phyloP scores from a whole-genome alignment of 2,329 filamentous ascomycete genomes.

The Rhexocercosporidium sp. region DNA sequence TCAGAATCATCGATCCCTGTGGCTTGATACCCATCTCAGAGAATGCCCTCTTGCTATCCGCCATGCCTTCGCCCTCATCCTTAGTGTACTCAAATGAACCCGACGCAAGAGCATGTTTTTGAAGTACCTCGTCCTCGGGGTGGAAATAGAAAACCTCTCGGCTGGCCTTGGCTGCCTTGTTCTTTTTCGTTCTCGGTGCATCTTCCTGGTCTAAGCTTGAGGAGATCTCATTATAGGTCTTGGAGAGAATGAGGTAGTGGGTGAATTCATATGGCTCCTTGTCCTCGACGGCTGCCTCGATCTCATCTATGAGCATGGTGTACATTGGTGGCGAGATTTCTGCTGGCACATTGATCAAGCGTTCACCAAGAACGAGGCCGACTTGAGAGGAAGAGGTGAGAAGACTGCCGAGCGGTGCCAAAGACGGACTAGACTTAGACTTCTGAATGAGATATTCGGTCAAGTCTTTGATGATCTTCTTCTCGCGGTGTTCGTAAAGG shows the following conservation, averaged over 20 bases:
- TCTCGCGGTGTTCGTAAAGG: constrained; percentile 76
- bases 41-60: constrained; percentile 93
- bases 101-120: constrained; percentile 73
- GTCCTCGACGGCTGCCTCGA: constrained; percentile 85
- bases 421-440: constrained; percentile 54
- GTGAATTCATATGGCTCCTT: constrained; percentile 92
- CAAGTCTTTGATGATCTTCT: constrained; percentile 73
- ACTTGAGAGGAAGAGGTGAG: constrained; percentile 65
- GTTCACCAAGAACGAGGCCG: constrained; percentile 87
- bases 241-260: constrained; percentile 90
- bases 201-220: constrained; percentile 77
- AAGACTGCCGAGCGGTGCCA: constrained; percentile 63
- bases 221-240: constrained; percentile 88
- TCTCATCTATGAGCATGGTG: constrained; percentile 90
- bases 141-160: constrained; percentile 86
- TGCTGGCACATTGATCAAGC: constrained; percentile 94
- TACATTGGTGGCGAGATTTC: constrained; percentile 95
- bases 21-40: constrained; percentile 90
- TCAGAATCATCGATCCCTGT: constrained; percentile 82
- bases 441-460: constrained; percentile 71
- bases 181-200: constrained; percentile 63
- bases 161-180: constrained; percentile 68
- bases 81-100: constrained; percentile 81
- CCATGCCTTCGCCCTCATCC: constrained; percentile 75
- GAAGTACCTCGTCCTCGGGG: constrained; percentile 89